Evolutionary conservation across 2,329 filamentous ascomycete genomes (phyloP).

Genomic region (Penicillium sp.): DNA sequence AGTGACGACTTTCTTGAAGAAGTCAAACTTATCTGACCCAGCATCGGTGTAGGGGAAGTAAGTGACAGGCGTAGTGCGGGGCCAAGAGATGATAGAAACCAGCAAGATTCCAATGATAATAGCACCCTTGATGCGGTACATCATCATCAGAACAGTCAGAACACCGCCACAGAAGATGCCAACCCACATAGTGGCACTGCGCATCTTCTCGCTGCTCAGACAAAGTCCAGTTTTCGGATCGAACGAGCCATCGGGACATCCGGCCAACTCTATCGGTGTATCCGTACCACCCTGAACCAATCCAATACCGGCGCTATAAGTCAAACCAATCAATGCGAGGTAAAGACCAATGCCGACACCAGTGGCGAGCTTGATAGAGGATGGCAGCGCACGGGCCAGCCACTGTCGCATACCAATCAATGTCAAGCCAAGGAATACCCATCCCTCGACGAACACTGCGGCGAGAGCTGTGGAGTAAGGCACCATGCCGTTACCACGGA

Average conservation of each 20-base stretch:
- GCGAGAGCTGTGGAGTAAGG: constrained; percentile 74
- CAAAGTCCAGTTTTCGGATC: constrained; percentile 52
- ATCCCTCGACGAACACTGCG: constrained; percentile 83
- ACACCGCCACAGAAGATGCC: constrained; percentile 84
- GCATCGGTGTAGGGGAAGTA: constrained; percentile 71
- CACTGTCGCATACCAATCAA: constrained; percentile 79
- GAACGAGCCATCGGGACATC: constrained; percentile 53
- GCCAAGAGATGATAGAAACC: constrained; percentile 87
- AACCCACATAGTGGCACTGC: constrained; percentile 78
- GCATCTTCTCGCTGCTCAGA: constrained; percentile 67
- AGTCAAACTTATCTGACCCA: constrained; percentile 70
- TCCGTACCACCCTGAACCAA: constrained; percentile 64
- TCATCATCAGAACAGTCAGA: constrained; percentile 73
- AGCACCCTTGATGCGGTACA: constrained; percentile 82
- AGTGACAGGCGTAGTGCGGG: constrained; percentile 68
- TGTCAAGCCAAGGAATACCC: constrained; percentile 76
- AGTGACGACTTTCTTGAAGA: constrained; percentile 82
- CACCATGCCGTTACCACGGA: constrained; percentile 67
- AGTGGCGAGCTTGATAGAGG: constrained; percentile 80
- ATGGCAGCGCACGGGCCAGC: constrained; percentile 78
- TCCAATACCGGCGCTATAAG: constrained; percentile 79
- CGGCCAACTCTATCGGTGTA: constrained; percentile 71
- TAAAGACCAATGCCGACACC: constrained; percentile 84
- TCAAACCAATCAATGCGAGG: constrained; percentile 61
- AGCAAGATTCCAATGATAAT: constrained; percentile 79